A percentile compares a stretch with the other conserved stretches of the same genome.
Conservation (phyloP, 2,329 filamentous ascomycete species). For the Colletotrichum sp. region DNA sequence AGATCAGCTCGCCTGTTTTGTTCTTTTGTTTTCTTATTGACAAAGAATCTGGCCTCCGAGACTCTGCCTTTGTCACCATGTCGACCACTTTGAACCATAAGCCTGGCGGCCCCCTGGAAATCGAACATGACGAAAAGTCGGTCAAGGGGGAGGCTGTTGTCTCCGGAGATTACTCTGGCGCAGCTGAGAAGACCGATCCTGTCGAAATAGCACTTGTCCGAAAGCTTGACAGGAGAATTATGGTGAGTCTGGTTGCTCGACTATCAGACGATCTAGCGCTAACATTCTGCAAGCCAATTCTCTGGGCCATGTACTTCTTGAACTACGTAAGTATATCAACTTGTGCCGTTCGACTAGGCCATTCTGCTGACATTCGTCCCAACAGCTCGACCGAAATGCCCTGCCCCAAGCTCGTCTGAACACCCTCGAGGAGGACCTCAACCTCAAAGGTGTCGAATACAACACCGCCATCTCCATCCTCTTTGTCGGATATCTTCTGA, state of each 20-base stretch:
- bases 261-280: background rate
- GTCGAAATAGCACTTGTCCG: conserved; percentile 27
- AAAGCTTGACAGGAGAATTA: conserved; percentile 28
- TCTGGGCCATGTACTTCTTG: conserved; percentile 27
- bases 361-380: background rate
- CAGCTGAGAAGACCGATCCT: conserved; percentile 28
- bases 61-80: background rate
- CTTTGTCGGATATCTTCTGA: conserved; percentile 38
- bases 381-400: conserved; percentile 25
- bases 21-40: background rate
- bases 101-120: background rate
- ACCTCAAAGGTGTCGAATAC: conserved; percentile 25
- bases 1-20: background rate
- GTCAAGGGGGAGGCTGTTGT: background rate
- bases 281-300: conserved; percentile 20
- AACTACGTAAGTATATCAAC: conserved; percentile 11
- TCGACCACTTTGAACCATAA: background rate
- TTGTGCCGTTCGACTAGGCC: background rate
- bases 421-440: conserved; percentile 23
- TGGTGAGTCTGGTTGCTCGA: conserved; percentile 17
- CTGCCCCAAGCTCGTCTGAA: conserved; percentile 26
- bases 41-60: background rate
- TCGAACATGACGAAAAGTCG: conserved; percentile 11
- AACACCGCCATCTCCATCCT: conserved; percentile 26
- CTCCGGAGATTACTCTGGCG: conserved; percentile 20